Evolutionary conservation across 1,139 yeast species (phyloP).

Genomic region (Nakaseomyces bracarensis): DNA sequence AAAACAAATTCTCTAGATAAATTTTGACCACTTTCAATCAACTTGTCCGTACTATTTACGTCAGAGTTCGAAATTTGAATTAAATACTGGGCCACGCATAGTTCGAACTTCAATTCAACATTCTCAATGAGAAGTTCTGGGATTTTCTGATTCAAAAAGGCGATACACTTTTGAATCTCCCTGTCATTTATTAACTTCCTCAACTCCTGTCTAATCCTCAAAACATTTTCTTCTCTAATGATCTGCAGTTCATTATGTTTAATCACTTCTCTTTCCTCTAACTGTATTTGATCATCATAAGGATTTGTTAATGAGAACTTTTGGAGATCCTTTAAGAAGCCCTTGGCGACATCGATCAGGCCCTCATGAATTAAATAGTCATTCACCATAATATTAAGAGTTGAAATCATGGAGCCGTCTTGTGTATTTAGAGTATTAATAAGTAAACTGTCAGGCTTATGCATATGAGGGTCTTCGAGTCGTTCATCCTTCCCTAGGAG

Average conservation of each 20-base stretch:
- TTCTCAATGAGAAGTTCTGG: constrained; percentile 40
- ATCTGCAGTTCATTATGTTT: constrained; percentile 26
- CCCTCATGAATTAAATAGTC: constrained; percentile 73
- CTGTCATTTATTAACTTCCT: constrained; percentile 40
- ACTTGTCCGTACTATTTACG: constrained; percentile 33
- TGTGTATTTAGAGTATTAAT: constrained; percentile 25
- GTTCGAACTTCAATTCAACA: constrained; percentile 44
- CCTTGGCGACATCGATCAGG: constrained; percentile 54
- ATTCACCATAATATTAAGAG: constrained; percentile 51
- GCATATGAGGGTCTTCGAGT: constrained; percentile 20
- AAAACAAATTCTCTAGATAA: constrained; percentile 36
- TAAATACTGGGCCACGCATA: constrained; percentile 41
- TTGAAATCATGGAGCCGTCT: constrained; percentile 34
- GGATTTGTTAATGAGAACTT: constrained; percentile 20
- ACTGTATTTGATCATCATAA: constrained; percentile 18
- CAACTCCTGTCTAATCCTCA: constrained; percentile 45
- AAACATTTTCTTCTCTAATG: constrained; percentile 35
- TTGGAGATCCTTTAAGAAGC: constrained; percentile 46
- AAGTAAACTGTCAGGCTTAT: constrained; percentile 23
- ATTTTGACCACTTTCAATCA: constrained; percentile 41
- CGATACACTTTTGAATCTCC: constrained; percentile 42
- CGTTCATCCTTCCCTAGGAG: constrained; percentile 19
- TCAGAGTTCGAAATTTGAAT: constrained; percentile 33
- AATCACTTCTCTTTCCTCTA: constrained; percentile 16
- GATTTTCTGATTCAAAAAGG: constrained; percentile 38